phyloP scores from a whole-genome alignment of 2,329 filamentous ascomycete genomes.

The Diaporthe caulivora region DNA sequence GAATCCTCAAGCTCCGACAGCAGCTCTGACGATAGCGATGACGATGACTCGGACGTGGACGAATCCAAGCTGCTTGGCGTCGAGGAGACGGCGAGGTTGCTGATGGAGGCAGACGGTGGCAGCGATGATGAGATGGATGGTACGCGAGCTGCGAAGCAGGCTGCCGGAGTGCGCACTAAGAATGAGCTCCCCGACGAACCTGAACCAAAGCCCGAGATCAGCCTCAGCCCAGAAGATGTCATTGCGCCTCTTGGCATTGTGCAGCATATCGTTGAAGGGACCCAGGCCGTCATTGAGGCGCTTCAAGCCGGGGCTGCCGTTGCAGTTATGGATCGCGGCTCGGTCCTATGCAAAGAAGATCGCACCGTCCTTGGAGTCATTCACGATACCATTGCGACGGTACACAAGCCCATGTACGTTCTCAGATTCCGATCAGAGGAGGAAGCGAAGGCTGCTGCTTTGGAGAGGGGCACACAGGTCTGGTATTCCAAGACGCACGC shows the following conservation, averaged over 20 bases:
- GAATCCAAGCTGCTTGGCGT: constrained; percentile 74
- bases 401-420: constrained; percentile 88
- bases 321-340: constrained; percentile 85
- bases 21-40: constrained; percentile 67
- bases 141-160: constrained; percentile 56
- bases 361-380: constrained; percentile 83
- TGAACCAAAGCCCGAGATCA: constrained; percentile 81
- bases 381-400: constrained; percentile 87
- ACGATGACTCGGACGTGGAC: constrained; percentile 74
- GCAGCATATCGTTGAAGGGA: constrained; percentile 82
- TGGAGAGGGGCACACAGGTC: constrained; percentile 77
- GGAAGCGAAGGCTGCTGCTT: constrained; percentile 75
- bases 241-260: constrained; percentile 82
- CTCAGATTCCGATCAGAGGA: constrained; percentile 78
- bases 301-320: constrained; percentile 80
- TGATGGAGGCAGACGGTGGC: constrained; percentile 86
- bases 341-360: constrained; percentile 83
- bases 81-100: constrained; percentile 84
- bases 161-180: constrained; percentile 76
- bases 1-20: constrained; percentile 74
- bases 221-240: constrained; percentile 81
- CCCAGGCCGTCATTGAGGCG: constrained; percentile 79
- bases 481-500: constrained; percentile 86
- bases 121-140: constrained; percentile 81
- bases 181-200: constrained; percentile 80